Evolutionary conservation across 805 yeast species (phyloP), one percentile per base, ranked within the genome.

Genomic region (Lipomyces chichibuensis): DNA sequence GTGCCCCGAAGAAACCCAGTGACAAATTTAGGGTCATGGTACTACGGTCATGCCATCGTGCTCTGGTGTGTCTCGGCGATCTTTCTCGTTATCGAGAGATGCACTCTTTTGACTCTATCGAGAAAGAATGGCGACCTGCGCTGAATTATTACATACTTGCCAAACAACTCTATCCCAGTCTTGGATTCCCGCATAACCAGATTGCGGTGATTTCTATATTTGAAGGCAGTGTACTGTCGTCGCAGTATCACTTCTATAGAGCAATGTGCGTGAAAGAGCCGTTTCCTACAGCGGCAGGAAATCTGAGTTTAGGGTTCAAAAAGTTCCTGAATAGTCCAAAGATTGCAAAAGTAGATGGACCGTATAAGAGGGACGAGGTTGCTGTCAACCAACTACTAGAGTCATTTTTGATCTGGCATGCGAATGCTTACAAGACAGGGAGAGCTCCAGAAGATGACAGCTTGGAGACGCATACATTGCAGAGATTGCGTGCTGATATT

Each of bases 21-120:
- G 49, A 59, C 5, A 20, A 52, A 29, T 14, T 52, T 13, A 52
- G 20, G 55, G 17, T 14, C 6, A 56, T 65, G 17, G 71, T 64
- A 1, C 39, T 67, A 3, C 57, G 55, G 56, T 69, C 72, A 7
- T 63, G 68, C 32, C 64, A 62, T 23, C 66, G 64, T n/a, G 57
- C 71, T 14, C 59, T 69, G 11, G 64, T 65, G 9, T 66, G 59
- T 39, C 65, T 72, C 7, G 74, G 74, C 27, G 74, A 72, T 37
- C 53, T 72, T 8, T 72, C 74, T 0, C 69, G 74, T 17, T 72
- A 72, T 57, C 63, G 68, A 14, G 72, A 69, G 53, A 52, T 62
- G 27, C 46, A 69, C 54, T 59, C 69, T 20, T 52, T 69, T 14
- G 46, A 43, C 9, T 29, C 65, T 2, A 39, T 29, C 20, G 66